Conservation (phyloP, 345 rosid species). For the Turnera subulata region DNA sequence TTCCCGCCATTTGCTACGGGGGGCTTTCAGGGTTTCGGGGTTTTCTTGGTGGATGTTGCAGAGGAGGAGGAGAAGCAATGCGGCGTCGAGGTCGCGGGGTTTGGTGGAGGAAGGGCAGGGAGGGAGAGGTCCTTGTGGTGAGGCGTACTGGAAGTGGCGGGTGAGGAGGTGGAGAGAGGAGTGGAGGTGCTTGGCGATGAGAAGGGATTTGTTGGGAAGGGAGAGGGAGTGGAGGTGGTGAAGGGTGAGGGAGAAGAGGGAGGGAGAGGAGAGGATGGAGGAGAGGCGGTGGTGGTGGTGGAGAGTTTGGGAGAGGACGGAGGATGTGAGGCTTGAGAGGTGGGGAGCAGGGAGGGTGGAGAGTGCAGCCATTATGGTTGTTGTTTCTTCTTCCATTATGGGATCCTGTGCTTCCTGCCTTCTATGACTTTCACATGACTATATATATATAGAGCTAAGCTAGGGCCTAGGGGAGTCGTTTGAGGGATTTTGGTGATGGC, state of each 20-base stretch:
- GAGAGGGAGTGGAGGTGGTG: slow-evolving; percentile 76
- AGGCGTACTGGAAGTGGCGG: slow-evolving; percentile 33
- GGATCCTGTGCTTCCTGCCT: slow-evolving; percentile 44
- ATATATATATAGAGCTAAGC: too few species aligned
- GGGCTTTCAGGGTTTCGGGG: slow-evolving; percentile 48
- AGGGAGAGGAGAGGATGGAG: slow-evolving; percentile 64
- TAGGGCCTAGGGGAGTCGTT: too few species aligned
- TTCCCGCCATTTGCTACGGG: slow-evolving; percentile 50
- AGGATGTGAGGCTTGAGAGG: slow-evolving; percentile 46
- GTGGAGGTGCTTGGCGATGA: slow-evolving; percentile 82
- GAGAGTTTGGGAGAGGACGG: slow-evolving; percentile 46
- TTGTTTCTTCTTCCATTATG: slow-evolving; percentile 42
- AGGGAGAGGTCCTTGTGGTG: slow-evolving; percentile 18
- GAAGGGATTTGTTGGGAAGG: slow-evolving; percentile 53
- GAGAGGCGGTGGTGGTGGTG: slow-evolving; percentile 62
- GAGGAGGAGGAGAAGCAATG: slow-evolving; percentile 71
- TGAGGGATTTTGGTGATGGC: too few species aligned
- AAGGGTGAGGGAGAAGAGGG: slow-evolving; percentile 72
- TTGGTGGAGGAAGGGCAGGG: slow-evolving; percentile 24
- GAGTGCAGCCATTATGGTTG: slow-evolving; percentile 57
- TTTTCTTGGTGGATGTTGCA: slow-evolving; percentile 64
- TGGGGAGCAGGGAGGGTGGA: slow-evolving; percentile 45
- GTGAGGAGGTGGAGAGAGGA: slow-evolving; percentile 63
- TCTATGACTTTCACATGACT: not conserved
- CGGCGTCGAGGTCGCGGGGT: slow-evolving; percentile 74